Conservation (phyloP, 495 filamentous ascomycete species). For the Xylaria intraflava region DNA sequence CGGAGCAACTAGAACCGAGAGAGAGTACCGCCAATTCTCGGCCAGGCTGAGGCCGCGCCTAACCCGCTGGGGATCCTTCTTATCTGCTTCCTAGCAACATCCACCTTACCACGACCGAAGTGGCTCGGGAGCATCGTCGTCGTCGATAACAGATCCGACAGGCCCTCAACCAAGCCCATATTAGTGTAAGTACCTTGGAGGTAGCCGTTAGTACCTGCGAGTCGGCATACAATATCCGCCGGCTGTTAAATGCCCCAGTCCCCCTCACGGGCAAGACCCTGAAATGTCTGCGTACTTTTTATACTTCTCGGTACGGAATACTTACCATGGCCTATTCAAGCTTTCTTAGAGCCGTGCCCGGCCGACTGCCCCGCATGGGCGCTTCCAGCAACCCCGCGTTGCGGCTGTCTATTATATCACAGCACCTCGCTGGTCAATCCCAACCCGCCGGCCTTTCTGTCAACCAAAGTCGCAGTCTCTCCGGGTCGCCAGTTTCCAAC, state of each 20-base stretch:
- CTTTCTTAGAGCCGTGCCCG: slow-evolving; percentile 26
- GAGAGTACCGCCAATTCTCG: not conserved
- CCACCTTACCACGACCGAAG: too few species aligned
- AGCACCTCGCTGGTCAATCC: slow-evolving; percentile 60
- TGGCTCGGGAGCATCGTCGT: too few species aligned
- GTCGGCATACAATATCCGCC: not conserved
- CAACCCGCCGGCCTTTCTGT: slow-evolving; percentile 47
- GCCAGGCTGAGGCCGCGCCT: too few species aligned
- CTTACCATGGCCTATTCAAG: slow-evolving; percentile 29
- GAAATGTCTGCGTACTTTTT: too few species aligned
- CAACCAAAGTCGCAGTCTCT: slow-evolving; percentile 29
- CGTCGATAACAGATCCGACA: too few species aligned
- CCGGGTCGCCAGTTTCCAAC: slow-evolving; percentile 30
- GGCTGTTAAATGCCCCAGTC: slow-evolving; percentile 2
- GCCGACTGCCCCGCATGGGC: slow-evolving; percentile 37
- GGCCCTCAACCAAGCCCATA: too few species aligned
- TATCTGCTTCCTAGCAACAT: too few species aligned
- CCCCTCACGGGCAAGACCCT: not conserved
- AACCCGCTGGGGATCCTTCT: too few species aligned
- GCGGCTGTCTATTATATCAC: slow-evolving; percentile 71
- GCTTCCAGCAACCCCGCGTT: slow-evolving; percentile 53
- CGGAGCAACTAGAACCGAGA: not conserved
- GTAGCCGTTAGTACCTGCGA: too few species aligned
- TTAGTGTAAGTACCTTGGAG: too few species aligned
- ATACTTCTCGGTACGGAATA: not conserved